Percentiles rank a stretch among this genome's conserved stretches.
These are phyloP conservation scores for Hordeum marinum DNA, from an alignment of 176 grass and related monocot genomes.

Conservation along the genomic window DNA sequence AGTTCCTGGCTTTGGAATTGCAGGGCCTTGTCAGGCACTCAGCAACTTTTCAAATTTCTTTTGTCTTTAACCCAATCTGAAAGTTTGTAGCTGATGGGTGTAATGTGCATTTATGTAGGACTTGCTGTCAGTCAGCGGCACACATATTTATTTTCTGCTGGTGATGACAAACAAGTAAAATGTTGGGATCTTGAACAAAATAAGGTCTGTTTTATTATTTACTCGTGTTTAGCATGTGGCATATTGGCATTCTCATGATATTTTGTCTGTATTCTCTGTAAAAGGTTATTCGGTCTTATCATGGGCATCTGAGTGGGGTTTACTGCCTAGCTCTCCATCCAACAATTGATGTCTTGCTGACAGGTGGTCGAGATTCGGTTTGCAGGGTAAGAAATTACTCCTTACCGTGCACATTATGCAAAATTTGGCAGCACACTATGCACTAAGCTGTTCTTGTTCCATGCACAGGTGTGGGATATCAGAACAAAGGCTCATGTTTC, in stretches of 20 bases:
- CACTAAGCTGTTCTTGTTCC: conserved; percentile 10
- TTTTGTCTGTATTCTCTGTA: conserved; percentile 13
- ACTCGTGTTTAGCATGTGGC: neutral
- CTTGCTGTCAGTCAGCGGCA: conserved; percentile 91
- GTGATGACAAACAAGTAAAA: conserved; percentile 99
- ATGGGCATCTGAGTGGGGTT: conserved; percentile 97
- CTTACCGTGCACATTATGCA: neutral
- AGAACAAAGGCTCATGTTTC: conserved; percentile 91
- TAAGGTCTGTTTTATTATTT: conserved; percentile 59
- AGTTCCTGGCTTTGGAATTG: conserved; percentile 21
- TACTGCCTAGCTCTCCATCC: conserved; percentile 97
- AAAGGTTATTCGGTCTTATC: conserved; percentile 96
- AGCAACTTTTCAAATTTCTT: neutral
- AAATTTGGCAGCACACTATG: neutral
- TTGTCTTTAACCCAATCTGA: neutral
- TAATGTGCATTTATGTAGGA: conserved; percentile 45
- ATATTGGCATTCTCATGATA: conserved; percentile 17
- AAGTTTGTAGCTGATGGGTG: conserved; percentile 13
- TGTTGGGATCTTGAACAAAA: conserved; percentile 99
- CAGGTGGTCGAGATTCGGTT: conserved; percentile 96
- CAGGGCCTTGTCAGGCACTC: neutral
- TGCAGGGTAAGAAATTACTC: conserved; percentile 68
- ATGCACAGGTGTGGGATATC: conserved; percentile 87
- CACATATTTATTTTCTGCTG: conserved; percentile 98
- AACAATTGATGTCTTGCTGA: conserved; percentile 88